Conservation (phyloP, 345 rosid genomes). For the Turritis glabra region DNA sequence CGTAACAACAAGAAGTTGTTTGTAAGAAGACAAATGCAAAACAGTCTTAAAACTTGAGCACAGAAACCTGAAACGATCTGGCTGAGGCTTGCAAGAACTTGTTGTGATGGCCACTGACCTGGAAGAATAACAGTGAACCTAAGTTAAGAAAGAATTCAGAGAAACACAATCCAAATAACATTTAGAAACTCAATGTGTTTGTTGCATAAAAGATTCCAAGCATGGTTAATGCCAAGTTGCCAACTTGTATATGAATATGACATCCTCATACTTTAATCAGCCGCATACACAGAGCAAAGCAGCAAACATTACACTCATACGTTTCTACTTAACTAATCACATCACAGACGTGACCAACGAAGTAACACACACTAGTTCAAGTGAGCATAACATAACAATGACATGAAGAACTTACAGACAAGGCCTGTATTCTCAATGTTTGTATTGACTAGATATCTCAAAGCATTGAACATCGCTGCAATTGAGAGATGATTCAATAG, state of each 20-base stretch:
- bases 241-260: too few species aligned
- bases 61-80: conserved; percentile 66
- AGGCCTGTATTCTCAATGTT: conserved; percentile 84
- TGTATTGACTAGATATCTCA: conserved; percentile 61
- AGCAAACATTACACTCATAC: too few species aligned
- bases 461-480: conserved; percentile 61
- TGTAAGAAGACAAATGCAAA: not conserved
- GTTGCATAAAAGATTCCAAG: not conserved
- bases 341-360: too few species aligned
- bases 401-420: conserved; percentile 63
- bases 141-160: not conserved
- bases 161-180: not conserved
- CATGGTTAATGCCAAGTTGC: too few species aligned
- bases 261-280: too few species aligned
- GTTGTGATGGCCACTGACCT: conserved; percentile 73
- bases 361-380: too few species aligned
- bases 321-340: too few species aligned
- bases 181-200: not conserved
- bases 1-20: not conserved
- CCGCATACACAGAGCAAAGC: too few species aligned
- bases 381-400: not conserved
- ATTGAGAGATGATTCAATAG: too few species aligned
- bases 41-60: not conserved
- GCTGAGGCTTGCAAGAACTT: conserved; percentile 75
- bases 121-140: conserved; percentile 22